Conservation (phyloP, 202 grass and related monocot species). For the Panicum virgatum region DNA sequence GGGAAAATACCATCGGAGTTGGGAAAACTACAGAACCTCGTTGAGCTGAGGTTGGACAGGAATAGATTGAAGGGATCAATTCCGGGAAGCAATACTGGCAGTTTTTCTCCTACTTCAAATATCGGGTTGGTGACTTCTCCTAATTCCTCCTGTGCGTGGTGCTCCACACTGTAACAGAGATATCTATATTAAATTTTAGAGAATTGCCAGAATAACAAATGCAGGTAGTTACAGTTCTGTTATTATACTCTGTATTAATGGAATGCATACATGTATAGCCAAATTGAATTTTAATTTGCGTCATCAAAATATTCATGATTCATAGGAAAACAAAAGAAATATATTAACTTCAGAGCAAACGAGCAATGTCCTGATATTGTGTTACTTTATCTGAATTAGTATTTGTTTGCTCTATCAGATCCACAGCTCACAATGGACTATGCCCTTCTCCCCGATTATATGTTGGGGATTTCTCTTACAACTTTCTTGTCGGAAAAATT, state of each 20-base stretch:
- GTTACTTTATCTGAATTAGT: neutral
- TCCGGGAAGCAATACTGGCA: slow-evolving; percentile 50
- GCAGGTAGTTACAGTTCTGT: neutral
- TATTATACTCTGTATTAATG: neutral
- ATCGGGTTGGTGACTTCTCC: slow-evolving; percentile 52
- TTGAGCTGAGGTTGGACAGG: slow-evolving; percentile 79
- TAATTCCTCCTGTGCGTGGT: neutral
- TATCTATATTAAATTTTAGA: neutral
- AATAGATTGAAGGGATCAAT: slow-evolving; percentile 85
- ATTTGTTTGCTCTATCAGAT: slow-evolving; percentile 44
- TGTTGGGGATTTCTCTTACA: slow-evolving; percentile 93
- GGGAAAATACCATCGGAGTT: slow-evolving; percentile 76
- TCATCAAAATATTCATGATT: neutral
- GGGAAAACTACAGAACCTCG: slow-evolving; percentile 77
- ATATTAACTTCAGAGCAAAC: neutral
- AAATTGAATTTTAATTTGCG: neutral
- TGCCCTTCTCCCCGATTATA: slow-evolving; percentile 69
- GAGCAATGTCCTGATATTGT: neutral
- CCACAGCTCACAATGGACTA: slow-evolving; percentile 53
- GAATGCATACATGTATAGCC: neutral
- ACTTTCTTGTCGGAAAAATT: slow-evolving; percentile 92
- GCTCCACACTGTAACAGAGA: neutral
- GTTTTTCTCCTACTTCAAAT: slow-evolving; percentile 56
- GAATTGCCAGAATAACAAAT: neutral
- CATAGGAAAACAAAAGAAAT: neutral